These are phyloP conservation scores for Aureobasidium sp. DNA, from an alignment of 2,329 filamentous ascomycete genomes.

Conservation along the genomic window DNA sequence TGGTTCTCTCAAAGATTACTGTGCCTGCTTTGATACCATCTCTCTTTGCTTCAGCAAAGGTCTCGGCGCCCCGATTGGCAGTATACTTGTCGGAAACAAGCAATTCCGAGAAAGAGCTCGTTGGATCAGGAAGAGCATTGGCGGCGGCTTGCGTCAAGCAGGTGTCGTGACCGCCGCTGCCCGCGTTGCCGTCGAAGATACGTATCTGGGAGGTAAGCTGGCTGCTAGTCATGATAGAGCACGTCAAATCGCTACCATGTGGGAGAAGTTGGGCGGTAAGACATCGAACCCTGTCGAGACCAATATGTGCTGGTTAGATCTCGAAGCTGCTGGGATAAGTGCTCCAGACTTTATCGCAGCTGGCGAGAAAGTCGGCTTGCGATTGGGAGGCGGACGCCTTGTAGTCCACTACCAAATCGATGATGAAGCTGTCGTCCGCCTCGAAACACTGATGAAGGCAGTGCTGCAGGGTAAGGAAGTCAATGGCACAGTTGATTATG, in stretches of 20 bases:
- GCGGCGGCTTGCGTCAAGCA: constrained; percentile 69
- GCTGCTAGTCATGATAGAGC: constrained; percentile 55
- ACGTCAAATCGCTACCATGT: constrained; percentile 55
- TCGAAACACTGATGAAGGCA: constrained; percentile 50
- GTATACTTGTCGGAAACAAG: constrained; percentile 57
- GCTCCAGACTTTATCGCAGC: constrained; percentile 48
- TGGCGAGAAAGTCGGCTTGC: constrained; percentile 52
- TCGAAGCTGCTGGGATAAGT: constrained; percentile 53
- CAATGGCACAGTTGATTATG: constrained; percentile 22
- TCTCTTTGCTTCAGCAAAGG: constrained; percentile 78
- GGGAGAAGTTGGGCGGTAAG: constrained; percentile 63
- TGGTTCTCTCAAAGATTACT: constrained; percentile 60
- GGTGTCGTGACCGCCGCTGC: constrained; percentile 72
- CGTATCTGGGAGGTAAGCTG: constrained; percentile 63
- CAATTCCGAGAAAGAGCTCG: constrained; percentile 58
- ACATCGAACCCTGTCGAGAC: constrained; percentile 66
- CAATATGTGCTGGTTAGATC: constrained; percentile 87
- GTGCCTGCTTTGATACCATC: constrained; percentile 63
- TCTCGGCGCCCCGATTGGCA: constrained; percentile 72
- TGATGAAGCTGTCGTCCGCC: constrained; percentile 52
- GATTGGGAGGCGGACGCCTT: constrained; percentile 50
- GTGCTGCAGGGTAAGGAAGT: constrained; percentile 27
- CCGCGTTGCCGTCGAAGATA: constrained; percentile 70
- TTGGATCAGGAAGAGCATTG: constrained; percentile 75
- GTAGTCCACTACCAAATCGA: constrained; percentile 70